Evolutionary conservation across 2,329 filamentous ascomycete species (phyloP).

Genomic region (Didymella lethalis): DNA sequence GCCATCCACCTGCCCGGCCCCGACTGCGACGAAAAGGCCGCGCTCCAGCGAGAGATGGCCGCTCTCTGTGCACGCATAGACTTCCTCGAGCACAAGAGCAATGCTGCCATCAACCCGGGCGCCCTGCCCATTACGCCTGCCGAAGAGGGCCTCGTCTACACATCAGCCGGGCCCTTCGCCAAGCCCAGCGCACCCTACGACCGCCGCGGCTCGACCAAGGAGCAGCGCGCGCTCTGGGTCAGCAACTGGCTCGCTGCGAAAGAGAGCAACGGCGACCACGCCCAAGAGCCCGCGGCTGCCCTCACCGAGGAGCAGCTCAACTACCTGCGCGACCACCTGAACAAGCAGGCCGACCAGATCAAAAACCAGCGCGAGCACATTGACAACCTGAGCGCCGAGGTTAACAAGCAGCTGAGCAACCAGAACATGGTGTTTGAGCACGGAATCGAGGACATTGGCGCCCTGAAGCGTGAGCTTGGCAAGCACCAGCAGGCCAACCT

Average conservation of each 20-base stretch:
- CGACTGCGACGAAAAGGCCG: constrained; percentile 76
- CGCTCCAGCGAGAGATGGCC: constrained; percentile 82
- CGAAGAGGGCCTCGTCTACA: constrained; percentile 62
- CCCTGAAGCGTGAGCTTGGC: constrained; percentile 89
- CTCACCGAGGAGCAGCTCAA: constrained; percentile 84
- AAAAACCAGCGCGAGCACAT: constrained; percentile 87
- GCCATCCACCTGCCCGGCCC: constrained; percentile 78
- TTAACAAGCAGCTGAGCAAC: constrained; percentile 83
- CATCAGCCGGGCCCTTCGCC: constrained; percentile 51
- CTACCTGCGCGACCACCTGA: constrained; percentile 87
- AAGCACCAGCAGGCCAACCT: constrained; percentile 98
- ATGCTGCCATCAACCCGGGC: constrained; percentile 62
- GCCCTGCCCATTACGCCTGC: constrained; percentile 76
- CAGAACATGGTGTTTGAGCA: constrained; percentile 83
- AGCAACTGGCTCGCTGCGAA: constrained; percentile 63
- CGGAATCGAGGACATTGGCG: constrained; percentile 83
- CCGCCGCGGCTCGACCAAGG: constrained; percentile 47
- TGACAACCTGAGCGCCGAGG: constrained; percentile 82
- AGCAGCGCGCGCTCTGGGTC: constrained; percentile 54
- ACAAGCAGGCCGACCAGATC: constrained; percentile 92
- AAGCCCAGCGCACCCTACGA: constrained; percentile 40
- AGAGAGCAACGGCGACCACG: constrained; percentile 57
- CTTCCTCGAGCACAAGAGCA: constrained; percentile 80
- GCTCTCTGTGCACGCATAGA: constrained; percentile 80
- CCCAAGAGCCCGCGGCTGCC: constrained; percentile 59